Evolutionary conservation across 257 asterid genomes (phyloP), one percentile per base, ranked within the genome.

Genomic region (Solanum medicagineum): DNA sequence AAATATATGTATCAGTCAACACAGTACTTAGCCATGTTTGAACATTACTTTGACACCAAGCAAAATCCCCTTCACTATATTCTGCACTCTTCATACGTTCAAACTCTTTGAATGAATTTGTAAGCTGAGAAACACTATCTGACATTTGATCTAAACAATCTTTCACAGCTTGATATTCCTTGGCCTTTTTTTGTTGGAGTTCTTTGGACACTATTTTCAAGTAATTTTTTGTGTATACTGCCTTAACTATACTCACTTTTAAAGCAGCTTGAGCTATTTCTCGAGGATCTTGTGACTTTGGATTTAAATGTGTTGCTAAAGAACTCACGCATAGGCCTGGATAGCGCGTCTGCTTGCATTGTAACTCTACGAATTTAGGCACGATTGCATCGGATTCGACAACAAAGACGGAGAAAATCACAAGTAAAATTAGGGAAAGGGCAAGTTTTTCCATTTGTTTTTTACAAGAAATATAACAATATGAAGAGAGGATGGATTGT

Each of bases 91-190:
- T 86, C 42, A 93, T 91, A 15, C 68, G 85, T 8, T 88, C 89
- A 5, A 91, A 63, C 88, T 92, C 97, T 20, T 80, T 88, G 14
- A 93, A 89, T 45, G 95, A 89, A 22, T 90, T 90, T n/a, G 91
- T 80, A 9, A 93, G 87, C 55, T 92, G 94, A 10, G 73, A 89
- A 4, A 92, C 96, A 4, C 97, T 91, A n/a, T 93, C 95, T 5
- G 89, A 85, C 69, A 94, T 94, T 69, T 94, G 98, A 19, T 87
- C 91, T 45, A 93, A 85, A 63, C 97, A 94, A n/a, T 94, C 95
- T 19, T 70, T 85, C 56, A 93, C 88, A 0, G 84, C 92, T 26
- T 36, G 87, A 84, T 87, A 90, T 2, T 91, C 92, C 26, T 15
- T 85, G 10, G 91, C 91, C 84, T 88, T 90, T 6, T 15, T 85